Conservation (phyloP, 1,284 basidiomycete species). For the Mycena citricolor region DNA sequence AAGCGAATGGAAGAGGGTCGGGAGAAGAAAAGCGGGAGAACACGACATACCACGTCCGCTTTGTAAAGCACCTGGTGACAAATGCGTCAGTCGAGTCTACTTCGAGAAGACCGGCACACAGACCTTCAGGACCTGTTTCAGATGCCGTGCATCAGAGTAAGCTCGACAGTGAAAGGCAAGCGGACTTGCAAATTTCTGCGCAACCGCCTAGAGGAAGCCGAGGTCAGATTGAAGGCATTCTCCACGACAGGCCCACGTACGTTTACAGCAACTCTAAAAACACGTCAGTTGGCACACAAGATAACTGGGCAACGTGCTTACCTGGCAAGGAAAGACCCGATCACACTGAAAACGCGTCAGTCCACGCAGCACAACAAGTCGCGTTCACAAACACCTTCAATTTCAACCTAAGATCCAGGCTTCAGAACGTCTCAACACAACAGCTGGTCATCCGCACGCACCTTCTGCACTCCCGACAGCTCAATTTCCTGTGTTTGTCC, state of each 20-base stretch:
- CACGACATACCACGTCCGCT: slow-evolving; percentile 21
- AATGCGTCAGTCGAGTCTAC: no score
- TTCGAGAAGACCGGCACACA: slow-evolving; percentile 5
- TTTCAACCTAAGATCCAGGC: slow-evolving; percentile 42
- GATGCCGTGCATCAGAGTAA: no score
- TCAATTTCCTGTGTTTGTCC: slow-evolving; percentile 37
- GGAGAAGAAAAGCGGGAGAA: slow-evolving; percentile 16
- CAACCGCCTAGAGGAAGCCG: no score
- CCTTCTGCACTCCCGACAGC: slow-evolving; percentile 61
- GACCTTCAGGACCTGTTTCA: slow-evolving; percentile 62
- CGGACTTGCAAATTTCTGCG: no score
- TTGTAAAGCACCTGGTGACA: slow-evolving; percentile 20
- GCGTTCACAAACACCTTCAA: slow-evolving; percentile 42
- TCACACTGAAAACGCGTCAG: slow-evolving; percentile 45
- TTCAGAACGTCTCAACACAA: background rate
- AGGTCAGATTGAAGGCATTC: no score
- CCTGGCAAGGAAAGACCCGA: slow-evolving; percentile 58
- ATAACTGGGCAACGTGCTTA: slow-evolving; percentile 23
- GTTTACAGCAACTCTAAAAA: slow-evolving; percentile 53
- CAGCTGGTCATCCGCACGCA: no score
- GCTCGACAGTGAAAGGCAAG: no score
- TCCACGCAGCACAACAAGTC: slow-evolving; percentile 4
- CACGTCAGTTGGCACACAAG: slow-evolving; percentile 13
- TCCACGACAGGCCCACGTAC: slow-evolving; percentile 58
- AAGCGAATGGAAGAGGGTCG: slow-evolving; percentile 36